Evolutionary conservation across 805 yeast species (phyloP), one percentile per base, ranked within the genome.

Genomic region (Wilhelminamyces savonicus): DNA sequence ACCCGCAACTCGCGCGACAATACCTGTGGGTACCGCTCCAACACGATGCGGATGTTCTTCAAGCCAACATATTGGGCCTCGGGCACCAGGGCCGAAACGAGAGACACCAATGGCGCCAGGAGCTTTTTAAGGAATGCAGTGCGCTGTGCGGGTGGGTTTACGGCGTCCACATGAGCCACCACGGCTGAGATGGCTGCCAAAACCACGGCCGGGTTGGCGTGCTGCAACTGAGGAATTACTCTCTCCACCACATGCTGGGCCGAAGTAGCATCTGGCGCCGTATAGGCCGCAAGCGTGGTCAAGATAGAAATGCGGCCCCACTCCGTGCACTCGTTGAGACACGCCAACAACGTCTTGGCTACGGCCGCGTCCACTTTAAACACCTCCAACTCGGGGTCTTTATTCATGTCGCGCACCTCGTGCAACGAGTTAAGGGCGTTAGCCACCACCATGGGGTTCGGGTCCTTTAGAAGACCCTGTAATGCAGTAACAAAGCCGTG

Each of bases 371-470:
- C 59, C 11, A 73, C 52, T 5, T 47, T 50, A 28, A 67, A 47
- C 7, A 71, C 49, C 16, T 52, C 40, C 28, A 59, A 48, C 13
- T 47, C 39, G 16, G 72, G 69, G 29, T 64, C 66, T 6, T 74
- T 74, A 40, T 78, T 82, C 54, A 77, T 62, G 35, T 76, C 82
- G 48, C 75, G 76, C 41, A 92, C 86, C 57, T 90, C 97, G 22
- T 80, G 75, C 29, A 92, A 66, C 0, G 97, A 82, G 21, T 81
- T 78, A 25, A 90, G 78, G 1, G 97, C 86, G 54, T 92, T 92
- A 18, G 97, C 96, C 21, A 92, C 92, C 16, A 90, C 98, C 92
- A 88, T 87, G 28, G 97, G 97, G 54, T 94, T 92, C 3, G 88
- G 62, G 55, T 92, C 99, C 34, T 77, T 78, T 15, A 92, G 67